Evolutionary conservation across 805 yeast species (phyloP).

Genomic region (Jamesozyma jinghongensis): DNA sequence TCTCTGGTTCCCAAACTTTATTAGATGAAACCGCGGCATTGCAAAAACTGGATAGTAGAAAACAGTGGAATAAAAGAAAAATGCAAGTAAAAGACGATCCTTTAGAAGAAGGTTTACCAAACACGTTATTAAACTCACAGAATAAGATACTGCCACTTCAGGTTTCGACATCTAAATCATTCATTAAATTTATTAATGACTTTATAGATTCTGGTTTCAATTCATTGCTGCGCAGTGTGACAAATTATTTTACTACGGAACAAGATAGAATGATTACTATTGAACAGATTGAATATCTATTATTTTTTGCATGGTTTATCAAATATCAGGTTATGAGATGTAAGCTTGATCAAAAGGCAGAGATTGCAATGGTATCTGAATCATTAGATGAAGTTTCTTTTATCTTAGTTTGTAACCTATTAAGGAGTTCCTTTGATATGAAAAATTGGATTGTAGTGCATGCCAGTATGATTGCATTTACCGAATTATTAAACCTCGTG

Average conservation of each 20-base stretch:
- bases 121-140: slow-evolving; percentile 18
- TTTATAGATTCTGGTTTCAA: slow-evolving; percentile 73
- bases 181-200: slow-evolving; percentile 42
- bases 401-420: slow-evolving; percentile 36
- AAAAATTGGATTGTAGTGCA: slow-evolving; percentile 55
- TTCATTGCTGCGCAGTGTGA: slow-evolving; percentile 46
- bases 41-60: slow-evolving; percentile 55
- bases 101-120: slow-evolving; percentile 28
- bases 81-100: slow-evolving; percentile 24
- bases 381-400: slow-evolving; percentile 56
- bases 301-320: slow-evolving; percentile 67
- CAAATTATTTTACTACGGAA: slow-evolving; percentile 39
- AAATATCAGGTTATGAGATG: slow-evolving; percentile 46
- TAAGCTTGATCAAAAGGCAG: slow-evolving; percentile 18
- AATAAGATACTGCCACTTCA: slow-evolving; percentile 25
- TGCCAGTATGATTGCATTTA: slow-evolving; percentile 59
- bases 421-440: slow-evolving; percentile 34
- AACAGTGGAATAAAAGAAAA: slow-evolving; percentile 49
- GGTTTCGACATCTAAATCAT: slow-evolving; percentile 22
- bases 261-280: slow-evolving; percentile 27
- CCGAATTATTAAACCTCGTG: slow-evolving; percentile 45
- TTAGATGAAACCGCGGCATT: slow-evolving; percentile 44
- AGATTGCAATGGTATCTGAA: slow-evolving; percentile 38
- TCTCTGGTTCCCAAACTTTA: slow-evolving; percentile 66
- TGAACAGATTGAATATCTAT: slow-evolving; percentile 41